Conservation (phyloP, 345 rosid genomes). For the Ricinus communis region DNA sequence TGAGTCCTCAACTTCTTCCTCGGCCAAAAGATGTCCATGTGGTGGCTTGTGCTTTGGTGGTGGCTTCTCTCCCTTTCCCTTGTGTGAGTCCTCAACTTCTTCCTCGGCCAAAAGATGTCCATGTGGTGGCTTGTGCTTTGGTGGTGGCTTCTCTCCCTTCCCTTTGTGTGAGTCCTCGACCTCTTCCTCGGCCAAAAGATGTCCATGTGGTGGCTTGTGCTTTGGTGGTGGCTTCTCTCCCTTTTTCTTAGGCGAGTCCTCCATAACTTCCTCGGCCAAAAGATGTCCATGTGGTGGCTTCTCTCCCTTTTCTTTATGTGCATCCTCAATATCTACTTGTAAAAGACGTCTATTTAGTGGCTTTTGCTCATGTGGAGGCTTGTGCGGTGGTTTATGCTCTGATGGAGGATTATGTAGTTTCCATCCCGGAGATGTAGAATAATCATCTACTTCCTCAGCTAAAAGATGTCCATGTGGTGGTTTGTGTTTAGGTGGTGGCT, state of each 20-base stretch:
- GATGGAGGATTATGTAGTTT: too few species aligned
- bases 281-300: slow-evolving; percentile 17
- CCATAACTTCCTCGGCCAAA: background rate
- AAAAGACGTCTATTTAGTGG: background rate
- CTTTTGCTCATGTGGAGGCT: too few species aligned
- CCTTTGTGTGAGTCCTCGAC: slow-evolving; percentile 16
- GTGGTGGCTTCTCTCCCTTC: slow-evolving; percentile 3
- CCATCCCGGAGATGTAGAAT: too few species aligned
- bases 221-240: slow-evolving; percentile 30
- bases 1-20: background rate
- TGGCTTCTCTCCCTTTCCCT: background rate
- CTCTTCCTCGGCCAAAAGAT: slow-evolving; percentile 14
- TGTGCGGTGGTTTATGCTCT: too few species aligned
- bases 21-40: background rate
- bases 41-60: too few species aligned
- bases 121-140: slow-evolving; percentile 23
- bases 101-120: slow-evolving; percentile 23
- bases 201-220: slow-evolving; percentile 25
- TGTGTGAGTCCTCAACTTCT: slow-evolving; percentile 9
- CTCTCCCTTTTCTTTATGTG: background rate
- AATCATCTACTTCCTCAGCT: background rate
- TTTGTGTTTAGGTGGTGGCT: background rate
- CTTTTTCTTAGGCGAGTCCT: slow-evolving; percentile 7
- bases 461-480: background rate
- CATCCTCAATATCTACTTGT: background rate